Base-by-base conservation (phyloP, 1,284 basidiomycete species). In the Trichosporon sp. region DNA sequence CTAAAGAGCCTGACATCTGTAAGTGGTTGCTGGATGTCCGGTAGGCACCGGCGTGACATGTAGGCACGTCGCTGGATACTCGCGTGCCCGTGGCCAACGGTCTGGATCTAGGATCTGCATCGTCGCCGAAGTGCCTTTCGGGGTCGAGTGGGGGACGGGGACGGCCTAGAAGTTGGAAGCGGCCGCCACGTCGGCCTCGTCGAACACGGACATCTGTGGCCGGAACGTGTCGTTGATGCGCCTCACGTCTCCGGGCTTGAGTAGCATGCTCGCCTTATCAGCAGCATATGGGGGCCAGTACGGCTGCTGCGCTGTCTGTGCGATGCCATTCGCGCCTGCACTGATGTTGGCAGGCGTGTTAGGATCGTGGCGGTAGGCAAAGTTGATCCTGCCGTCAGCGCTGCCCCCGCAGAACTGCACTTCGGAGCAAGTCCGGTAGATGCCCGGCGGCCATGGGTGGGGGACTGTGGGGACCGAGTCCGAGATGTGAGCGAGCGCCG, bases 301-400 rank as follows among this genome's bases (percentile, higher is more conserved):
- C 2, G 49, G 11, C 49, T 29, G 49, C 14, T n/a, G 14, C 14
- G 29, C 25, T 1, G 27, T 16, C 49, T 29, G 25, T 1, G 27
- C 7, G 40, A 44, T 44, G 40, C 7, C 40, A 21, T 44, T 44
- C 7, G 40, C 19, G 19, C 40, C 19, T 6, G 23, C 40, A 21
- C 19, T 25, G 32, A 23, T n/a, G 10, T 2, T 13, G 1, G 54
- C 19, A 7, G 14, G 16, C 11, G 32, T 19, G 32, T 57, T 16
- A n/a, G 56, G 56, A 19, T 57, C 32, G 6, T 57, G 33, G 56
- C 36, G 32, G 56, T 57, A 34, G 3, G 56, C 32, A 44, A 59
- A 46, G 40, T 37, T 58, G 57, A 58, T 37, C 57, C 57, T 58
- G 40, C 37, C 19, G n/a, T 59, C 19, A 59, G 58, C 25, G n/a